Base-by-base conservation (phyloP, 305 asterid species). In the Rubia occidens region DNA sequence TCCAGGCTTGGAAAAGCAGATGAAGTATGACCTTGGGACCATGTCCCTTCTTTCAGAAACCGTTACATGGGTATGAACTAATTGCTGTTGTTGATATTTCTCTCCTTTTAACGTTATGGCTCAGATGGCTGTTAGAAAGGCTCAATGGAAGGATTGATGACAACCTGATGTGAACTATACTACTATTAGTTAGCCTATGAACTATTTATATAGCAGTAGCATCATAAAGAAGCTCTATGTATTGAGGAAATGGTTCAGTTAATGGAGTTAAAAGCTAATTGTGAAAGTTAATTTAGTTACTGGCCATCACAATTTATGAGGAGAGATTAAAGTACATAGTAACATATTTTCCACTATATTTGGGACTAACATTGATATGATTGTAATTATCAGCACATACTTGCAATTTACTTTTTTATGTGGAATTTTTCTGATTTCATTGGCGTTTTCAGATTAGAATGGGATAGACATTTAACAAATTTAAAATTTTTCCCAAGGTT, bases 1-100 rank as follows among this genome's bases (percentile, higher is more conserved):
- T 76, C 98, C 98, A 71, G 97, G 98, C 65, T 75, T 93, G 77
- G 89, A 85, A 79, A 75, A 85, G 82, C 90, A 87, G 82, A 93
- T 90, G 92, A 88, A 87, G 74, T 87, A 81, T 65, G 98, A 93
- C 76, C 85, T 93, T 29, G 75, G 82, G 26, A 90, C 96, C 71
- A 87, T 93, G 97, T 74, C 82, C 69, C 73, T 87, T 66, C 82
- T 93, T 70, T 88, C 98, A 58, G 82, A 76, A 75, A 77, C 83
- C 29, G 85, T 88, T 81, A 73, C 85, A 71, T 90, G 85, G 98
- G 95, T 91, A 82, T 75, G 87, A 77, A 71, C 67, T 66, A 68
- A 39, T 61, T 66, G 54, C 49, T 45, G 40, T 49, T 24, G 29
- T 6, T 3, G 20, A 67, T 13, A 2, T n/a, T 21, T 51, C 6